phyloP scores from a whole-genome alignment of 345 rosid genomes.

The Eucalyptus decipiens region DNA sequence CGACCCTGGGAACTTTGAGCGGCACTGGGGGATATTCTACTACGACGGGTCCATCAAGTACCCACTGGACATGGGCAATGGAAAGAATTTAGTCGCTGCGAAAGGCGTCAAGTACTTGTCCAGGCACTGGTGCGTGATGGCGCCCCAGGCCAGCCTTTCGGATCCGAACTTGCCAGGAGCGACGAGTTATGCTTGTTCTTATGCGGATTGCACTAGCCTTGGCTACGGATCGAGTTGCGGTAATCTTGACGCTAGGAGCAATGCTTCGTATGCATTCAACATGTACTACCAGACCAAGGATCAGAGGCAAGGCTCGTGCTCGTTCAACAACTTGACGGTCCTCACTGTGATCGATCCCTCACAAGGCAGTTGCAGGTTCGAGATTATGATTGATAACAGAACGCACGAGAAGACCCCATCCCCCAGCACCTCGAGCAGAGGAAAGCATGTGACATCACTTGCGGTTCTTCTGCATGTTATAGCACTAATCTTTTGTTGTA shows the following conservation, averaged over 20 bases:
- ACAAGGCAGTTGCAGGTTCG: conserved; percentile 34
- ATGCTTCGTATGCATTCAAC: conserved; percentile 78
- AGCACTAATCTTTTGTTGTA: background rate
- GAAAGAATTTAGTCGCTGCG: conserved; percentile 31
- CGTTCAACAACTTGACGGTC: conserved; percentile 15
- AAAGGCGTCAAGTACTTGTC: conserved; percentile 52
- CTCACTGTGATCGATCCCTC: conserved; percentile 48
- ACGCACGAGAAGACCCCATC: conserved; percentile 12
- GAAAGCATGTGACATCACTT: background rate
- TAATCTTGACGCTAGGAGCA: conserved; percentile 16
- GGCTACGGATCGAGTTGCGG: conserved; percentile 51
- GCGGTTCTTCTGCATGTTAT: background rate
- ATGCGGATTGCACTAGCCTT: conserved; percentile 63
- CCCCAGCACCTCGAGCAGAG: conserved; percentile 1
- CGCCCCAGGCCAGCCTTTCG: conserved; percentile 18
- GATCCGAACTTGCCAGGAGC: conserved; percentile 18
- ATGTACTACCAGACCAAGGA: conserved; percentile 63
- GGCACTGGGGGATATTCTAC: conserved; percentile 80
- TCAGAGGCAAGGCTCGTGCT: conserved; percentile 43
- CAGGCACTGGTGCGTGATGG: conserved; percentile 66
- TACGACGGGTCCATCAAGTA: conserved; percentile 69
- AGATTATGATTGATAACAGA: conserved; percentile 44
- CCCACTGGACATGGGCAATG: conserved; percentile 19
- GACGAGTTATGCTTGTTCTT: conserved; percentile 41
- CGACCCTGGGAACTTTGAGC: conserved; percentile 62